phyloP scores from a whole-genome alignment of 768 basidiomycete species.

The Phlebiopsis flavidoalba region DNA sequence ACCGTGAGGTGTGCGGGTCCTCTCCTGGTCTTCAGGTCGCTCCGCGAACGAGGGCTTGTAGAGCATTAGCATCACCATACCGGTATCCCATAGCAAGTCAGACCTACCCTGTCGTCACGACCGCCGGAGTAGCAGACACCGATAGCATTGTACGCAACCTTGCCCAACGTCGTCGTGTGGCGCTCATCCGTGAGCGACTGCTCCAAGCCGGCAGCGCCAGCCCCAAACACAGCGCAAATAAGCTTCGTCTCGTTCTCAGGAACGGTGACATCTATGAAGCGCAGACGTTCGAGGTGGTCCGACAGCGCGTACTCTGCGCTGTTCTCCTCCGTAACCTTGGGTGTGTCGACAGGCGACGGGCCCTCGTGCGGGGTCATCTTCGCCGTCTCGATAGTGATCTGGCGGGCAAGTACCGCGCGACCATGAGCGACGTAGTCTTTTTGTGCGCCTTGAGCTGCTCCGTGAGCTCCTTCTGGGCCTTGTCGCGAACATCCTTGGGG shows the following conservation, averaged over 20 bases:
- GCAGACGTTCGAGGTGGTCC: constrained; percentile 74
- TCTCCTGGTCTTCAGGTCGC: constrained; percentile 68
- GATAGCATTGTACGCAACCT: constrained; percentile 72
- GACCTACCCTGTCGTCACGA: constrained; percentile 61
- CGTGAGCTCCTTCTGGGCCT: constrained; percentile 56
- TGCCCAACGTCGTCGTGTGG: constrained; percentile 56
- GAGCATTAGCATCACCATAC: background rate
- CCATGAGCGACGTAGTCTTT: constrained; percentile 47
- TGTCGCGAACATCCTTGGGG: constrained; percentile 39
- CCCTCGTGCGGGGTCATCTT: constrained; percentile 39
- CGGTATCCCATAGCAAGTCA: background rate
- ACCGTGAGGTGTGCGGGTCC: constrained; percentile 72
- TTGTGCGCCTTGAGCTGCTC: constrained; percentile 48
- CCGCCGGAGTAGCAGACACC: constrained; percentile 67
- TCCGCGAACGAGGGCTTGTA: constrained; percentile 44
- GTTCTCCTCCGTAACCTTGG: constrained; percentile 39
- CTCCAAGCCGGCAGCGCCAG: constrained; percentile 65
- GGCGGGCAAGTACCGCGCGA: constrained; percentile 70
- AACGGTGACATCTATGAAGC: constrained; percentile 54
- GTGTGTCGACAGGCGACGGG: constrained; percentile 19
- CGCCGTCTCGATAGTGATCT: constrained; percentile 58
- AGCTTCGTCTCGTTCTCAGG: constrained; percentile 45
- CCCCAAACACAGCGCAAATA: constrained; percentile 48
- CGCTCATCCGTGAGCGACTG: constrained; percentile 62
- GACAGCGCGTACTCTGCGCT: constrained; percentile 54